Conservation (phyloP, 768 basidiomycete genomes). For the Russula sp. region DNA sequence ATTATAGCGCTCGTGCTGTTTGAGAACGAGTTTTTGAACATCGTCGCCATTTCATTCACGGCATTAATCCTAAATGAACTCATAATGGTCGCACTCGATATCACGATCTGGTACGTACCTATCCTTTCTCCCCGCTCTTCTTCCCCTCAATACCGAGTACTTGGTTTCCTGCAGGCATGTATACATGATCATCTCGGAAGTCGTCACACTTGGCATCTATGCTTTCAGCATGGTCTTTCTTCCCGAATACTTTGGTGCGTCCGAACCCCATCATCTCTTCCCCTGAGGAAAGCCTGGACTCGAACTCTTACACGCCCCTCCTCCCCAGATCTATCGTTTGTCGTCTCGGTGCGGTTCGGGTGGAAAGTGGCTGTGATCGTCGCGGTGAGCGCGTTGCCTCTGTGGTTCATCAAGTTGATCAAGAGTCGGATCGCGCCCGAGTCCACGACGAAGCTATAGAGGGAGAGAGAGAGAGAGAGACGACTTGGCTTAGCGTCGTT, state of each 20-base stretch:
- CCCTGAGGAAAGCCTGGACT: too few relatives aligned
- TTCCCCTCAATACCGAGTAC: neutral
- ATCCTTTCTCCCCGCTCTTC: neutral
- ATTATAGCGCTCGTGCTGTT: conserved; percentile 93
- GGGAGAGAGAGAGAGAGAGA: conserved; percentile 28
- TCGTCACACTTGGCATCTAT: conserved; percentile 85
- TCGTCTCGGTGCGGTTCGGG: conserved; percentile 77
- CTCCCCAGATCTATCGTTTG: conserved; percentile 78
- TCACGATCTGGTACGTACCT: conserved; percentile 79
- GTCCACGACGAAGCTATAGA: conserved; percentile 80
- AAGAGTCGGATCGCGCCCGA: conserved; percentile 85
- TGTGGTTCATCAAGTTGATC: conserved; percentile 86
- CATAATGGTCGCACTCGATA: conserved; percentile 97
- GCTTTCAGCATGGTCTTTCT: conserved; percentile 87
- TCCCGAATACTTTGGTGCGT: conserved; percentile 93
- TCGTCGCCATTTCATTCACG: conserved; percentile 97
- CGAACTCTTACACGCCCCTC: too few relatives aligned
- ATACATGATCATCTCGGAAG: conserved; percentile 90
- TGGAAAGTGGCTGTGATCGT: conserved; percentile 97
- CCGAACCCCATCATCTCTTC: neutral
- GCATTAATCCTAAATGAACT: conserved; percentile 94
- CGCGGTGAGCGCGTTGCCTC: conserved; percentile 84
- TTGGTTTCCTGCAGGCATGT: conserved; percentile 54
- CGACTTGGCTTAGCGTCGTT: too few relatives aligned
- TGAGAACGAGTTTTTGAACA: conserved; percentile 95